These are phyloP conservation scores for Chloris gayana DNA, from an alignment of 176 grass and related monocot species.

Conservation along the genomic window DNA sequence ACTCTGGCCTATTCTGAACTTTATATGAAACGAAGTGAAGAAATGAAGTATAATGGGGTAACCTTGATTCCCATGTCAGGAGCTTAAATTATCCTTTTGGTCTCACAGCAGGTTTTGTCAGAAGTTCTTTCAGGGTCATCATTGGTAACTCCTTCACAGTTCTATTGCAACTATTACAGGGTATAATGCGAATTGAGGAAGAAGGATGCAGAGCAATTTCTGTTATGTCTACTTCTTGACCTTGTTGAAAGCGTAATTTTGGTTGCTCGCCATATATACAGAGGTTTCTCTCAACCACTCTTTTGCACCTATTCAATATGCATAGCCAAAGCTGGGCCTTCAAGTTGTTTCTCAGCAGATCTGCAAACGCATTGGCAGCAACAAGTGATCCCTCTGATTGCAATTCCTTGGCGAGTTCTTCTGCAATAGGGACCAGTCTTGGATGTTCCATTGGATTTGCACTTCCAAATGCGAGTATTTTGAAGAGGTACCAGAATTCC, in stretches of 20 bases:
- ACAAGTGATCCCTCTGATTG: conserved; percentile 12
- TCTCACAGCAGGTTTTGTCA: background rate
- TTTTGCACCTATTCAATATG: conserved; percentile 9
- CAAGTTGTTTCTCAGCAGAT: conserved; percentile 13
- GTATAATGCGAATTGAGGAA: background rate
- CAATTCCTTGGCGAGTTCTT: background rate
- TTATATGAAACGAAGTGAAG: background rate
- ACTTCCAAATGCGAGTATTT: conserved; percentile 4
- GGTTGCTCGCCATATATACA: background rate
- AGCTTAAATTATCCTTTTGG: conserved; percentile 2
- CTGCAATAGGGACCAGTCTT: background rate
- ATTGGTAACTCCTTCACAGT: conserved; percentile 3
- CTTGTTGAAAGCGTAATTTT: background rate
- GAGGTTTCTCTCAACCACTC: background rate
- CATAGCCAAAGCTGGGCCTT: conserved; percentile 19
- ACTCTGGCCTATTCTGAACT: background rate
- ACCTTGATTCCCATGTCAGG: conserved; percentile 18
- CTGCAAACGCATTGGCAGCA: background rate
- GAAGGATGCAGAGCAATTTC: background rate
- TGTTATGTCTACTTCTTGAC: background rate
- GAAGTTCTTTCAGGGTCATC: background rate
- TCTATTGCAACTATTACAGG: background rate
- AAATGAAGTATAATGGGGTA: conserved; percentile 23
- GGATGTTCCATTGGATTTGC: conserved; percentile 11
- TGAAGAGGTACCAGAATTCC: conserved; percentile 29